These are phyloP conservation scores for Glycyrrhiza uralensis DNA, from an alignment of 306 rosid genomes.

Conservation along the genomic window DNA sequence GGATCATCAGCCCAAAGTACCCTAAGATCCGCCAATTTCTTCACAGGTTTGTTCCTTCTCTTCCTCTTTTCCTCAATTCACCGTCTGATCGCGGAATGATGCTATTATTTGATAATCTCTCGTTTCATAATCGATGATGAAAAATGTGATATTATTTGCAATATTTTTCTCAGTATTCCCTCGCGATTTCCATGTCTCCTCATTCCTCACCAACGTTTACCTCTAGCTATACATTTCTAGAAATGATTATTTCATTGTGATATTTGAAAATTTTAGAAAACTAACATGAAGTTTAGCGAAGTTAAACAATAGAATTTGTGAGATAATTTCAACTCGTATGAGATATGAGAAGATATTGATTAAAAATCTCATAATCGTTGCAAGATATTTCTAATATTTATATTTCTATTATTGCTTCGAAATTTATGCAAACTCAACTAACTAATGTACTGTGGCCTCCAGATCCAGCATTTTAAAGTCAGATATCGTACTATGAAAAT, in stretches of 20 bases:
- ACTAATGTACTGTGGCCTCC: no score
- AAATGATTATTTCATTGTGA: not conserved
- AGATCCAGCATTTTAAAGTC: not conserved
- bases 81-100: not conserved
- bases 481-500: not conserved
- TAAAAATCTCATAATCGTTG: no score
- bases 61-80: not conserved
- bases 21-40: slow-evolving; percentile 66
- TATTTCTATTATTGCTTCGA: no score
- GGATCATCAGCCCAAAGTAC: slow-evolving; percentile 53
- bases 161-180: not conserved
- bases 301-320: no score
- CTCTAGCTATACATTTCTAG: not conserved
- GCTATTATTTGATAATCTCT: not conserved
- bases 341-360: no score
- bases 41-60: slow-evolving; percentile 45
- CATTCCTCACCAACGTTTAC: not conserved
- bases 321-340: no score
- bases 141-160: not conserved
- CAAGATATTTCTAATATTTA: no score
- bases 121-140: not conserved
- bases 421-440: no score
- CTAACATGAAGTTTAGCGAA: no score
- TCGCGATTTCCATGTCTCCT: not conserved
- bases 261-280: not conserved